Percentiles rank a stretch among this genome's conserved stretches.
Conservation (phyloP, 2,329 filamentous ascomycete genomes). For the Trematosphaeria pertusa region DNA sequence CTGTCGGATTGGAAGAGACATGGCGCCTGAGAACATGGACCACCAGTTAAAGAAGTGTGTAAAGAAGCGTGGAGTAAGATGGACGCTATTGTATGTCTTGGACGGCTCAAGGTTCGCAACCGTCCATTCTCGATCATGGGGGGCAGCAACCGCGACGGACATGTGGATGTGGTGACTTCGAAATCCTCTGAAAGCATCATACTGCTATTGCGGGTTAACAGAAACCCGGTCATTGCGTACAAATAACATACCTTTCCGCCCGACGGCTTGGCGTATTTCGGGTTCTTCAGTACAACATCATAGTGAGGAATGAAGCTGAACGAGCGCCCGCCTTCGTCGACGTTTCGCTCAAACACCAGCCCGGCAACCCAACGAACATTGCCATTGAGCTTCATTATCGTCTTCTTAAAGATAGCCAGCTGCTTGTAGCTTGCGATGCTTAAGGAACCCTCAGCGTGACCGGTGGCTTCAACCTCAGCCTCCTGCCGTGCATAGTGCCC, state of each 20-base stretch:
- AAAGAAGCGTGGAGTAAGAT: conserved; percentile 94
- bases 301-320: conserved; percentile 95
- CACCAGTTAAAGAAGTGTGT: conserved; percentile 99
- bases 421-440: conserved; percentile 71
- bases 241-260: conserved; percentile 52
- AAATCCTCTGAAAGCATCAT: conserved; percentile 97
- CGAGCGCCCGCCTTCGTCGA: conserved; percentile 73
- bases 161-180: conserved; percentile 96
- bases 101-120: conserved; percentile 77
- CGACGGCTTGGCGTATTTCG: conserved; percentile 70
- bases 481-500: conserved; percentile 82
- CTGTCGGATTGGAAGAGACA: conserved; percentile 94
- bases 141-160: conserved; percentile 88
- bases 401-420: conserved; percentile 93
- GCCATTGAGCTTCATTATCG: conserved; percentile 97
- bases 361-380: conserved; percentile 93
- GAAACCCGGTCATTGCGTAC: background rate
- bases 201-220: conserved; percentile 55
- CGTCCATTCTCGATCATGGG: conserved; percentile 85
- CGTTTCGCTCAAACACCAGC: conserved; percentile 87
- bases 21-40: conserved; percentile 92
- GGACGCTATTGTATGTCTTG: conserved; percentile 93
- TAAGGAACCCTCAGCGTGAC: conserved; percentile 64
- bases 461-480: conserved; percentile 53
- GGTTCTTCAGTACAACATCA: conserved; percentile 83